Evolutionary conservation across 176 grass and related monocot species (phyloP).

Genomic region (Guadua angustifolia): DNA sequence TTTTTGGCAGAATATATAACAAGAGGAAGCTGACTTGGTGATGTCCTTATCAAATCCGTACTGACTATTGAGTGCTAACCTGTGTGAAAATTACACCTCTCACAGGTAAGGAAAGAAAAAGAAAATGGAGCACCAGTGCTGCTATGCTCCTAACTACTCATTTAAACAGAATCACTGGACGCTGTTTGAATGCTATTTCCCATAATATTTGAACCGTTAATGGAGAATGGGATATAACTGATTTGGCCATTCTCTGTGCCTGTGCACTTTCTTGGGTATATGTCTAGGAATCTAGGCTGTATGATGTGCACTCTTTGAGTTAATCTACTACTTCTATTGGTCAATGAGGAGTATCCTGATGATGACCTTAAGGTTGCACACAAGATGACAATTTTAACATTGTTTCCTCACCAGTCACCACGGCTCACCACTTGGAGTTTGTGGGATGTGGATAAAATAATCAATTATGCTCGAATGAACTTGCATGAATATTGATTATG

Average conservation of each 20-base stretch:
- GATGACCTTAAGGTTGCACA: not conserved
- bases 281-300: not conserved
- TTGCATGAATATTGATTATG: constrained; percentile 14
- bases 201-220: not conserved
- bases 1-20: constrained; percentile 26
- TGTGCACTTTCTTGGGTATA: constrained; percentile 5
- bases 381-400: not conserved
- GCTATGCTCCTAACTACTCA: not conserved
- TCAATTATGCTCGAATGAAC: constrained; percentile 1
- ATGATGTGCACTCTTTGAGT: not conserved
- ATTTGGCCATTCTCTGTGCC: not conserved
- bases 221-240: constrained; percentile 8
- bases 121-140: not conserved
- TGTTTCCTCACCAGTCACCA: not conserved
- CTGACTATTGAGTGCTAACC: not conserved
- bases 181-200: not conserved
- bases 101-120: not conserved
- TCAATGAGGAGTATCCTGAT: not conserved
- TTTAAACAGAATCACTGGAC: not conserved
- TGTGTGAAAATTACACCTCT: constrained; percentile 2
- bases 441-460: not conserved
- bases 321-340: constrained; percentile 6
- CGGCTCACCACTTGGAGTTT: not conserved
- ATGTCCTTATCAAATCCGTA: constrained; percentile 24
- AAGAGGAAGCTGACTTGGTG: not conserved